Evolutionary conservation across 495 filamentous ascomycete species (phyloP), one percentile per base, ranked within the genome.

Genomic region (Letharia columbiana): DNA sequence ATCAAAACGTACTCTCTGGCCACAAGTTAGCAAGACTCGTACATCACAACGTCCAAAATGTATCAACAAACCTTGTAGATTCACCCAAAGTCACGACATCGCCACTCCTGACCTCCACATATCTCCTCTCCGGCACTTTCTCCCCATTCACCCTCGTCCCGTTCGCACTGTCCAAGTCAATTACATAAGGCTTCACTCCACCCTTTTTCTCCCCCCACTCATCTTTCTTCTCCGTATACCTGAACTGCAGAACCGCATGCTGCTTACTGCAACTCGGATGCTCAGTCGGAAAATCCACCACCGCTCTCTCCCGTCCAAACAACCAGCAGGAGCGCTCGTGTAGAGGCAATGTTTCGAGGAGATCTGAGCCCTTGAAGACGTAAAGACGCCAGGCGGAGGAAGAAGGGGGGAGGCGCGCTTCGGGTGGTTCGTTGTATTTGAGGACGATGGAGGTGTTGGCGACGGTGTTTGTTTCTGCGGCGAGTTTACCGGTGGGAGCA

Each of bases 361-460:
- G 77, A 61, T 92, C 89, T 39, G 82, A 70, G 17, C 87, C 89
- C 73, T 96, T 96, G 83, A 99, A 99, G 23, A 96, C 84, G 73
- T 96, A 99, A 42, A 99, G 77, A 50, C 90, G 89, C 91, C 92
- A 98, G 44, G 84, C 78, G 69, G 91, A 84, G 58, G 87, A 87
- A 0, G 87, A 71, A 0, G 93, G 84, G 0, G 94, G 90, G 65
- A 96, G 95, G 64, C 94, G 90, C 31, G 92, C 89, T 77, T 98
- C 94, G 28, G 91, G 80, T 7, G 94, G 94, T 76, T 99, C 94
- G 75, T 96, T 87, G 78, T 99, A 98, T 79, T 98, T 98, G 31
- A 99, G 80, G 4, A 91, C 87, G 35, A 81, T 80, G 47, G 75
- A 75, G n/a, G 86, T 86, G 67, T 84, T 80, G 61, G 83, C 75